Evolutionary conservation across 768 basidiomycete genomes (phyloP).

Genomic region (Kwoniella europaea): DNA sequence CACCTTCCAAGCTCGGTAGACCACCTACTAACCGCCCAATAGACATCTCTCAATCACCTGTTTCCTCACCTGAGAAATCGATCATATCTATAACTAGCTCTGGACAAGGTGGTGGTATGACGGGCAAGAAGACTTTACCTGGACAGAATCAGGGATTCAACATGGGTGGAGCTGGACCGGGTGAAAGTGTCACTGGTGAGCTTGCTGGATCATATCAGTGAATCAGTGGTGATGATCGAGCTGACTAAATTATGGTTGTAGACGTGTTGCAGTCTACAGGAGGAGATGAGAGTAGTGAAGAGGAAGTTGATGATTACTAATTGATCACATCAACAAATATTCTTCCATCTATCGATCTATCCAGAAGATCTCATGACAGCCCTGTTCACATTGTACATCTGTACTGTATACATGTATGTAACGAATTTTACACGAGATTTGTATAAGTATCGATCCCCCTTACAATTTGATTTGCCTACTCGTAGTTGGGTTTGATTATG

Average conservation of each 20-base stretch:
- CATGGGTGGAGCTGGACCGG: background rate
- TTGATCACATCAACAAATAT: too few species aligned
- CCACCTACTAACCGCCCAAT: constrained; percentile 35
- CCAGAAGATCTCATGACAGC: too few species aligned
- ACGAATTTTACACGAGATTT: too few species aligned
- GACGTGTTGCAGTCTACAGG: background rate
- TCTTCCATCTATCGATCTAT: too few species aligned
- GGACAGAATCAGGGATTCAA: constrained; percentile 2
- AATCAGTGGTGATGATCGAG: too few species aligned
- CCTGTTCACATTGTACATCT: too few species aligned
- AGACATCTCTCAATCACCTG: constrained; percentile 4
- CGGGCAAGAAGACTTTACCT: constrained; percentile 23
- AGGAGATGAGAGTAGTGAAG: constrained; percentile 26
- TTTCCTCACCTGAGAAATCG: constrained; percentile 22
- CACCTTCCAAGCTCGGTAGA: constrained; percentile 47
- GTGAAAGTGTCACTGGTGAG: constrained; percentile 14
- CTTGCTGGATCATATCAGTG: background rate
- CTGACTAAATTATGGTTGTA: background rate
- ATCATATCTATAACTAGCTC: constrained; percentile 19
- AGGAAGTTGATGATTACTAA: constrained; percentile 26
- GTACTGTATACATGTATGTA: too few species aligned
- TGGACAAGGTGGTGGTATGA: constrained; percentile 14
- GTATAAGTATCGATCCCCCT: too few species aligned
- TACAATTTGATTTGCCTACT: too few species aligned
- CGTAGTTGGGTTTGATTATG: too few species aligned